Conservation (phyloP, 768 basidiomycete genomes). For the Lactifluus pinguis region DNA sequence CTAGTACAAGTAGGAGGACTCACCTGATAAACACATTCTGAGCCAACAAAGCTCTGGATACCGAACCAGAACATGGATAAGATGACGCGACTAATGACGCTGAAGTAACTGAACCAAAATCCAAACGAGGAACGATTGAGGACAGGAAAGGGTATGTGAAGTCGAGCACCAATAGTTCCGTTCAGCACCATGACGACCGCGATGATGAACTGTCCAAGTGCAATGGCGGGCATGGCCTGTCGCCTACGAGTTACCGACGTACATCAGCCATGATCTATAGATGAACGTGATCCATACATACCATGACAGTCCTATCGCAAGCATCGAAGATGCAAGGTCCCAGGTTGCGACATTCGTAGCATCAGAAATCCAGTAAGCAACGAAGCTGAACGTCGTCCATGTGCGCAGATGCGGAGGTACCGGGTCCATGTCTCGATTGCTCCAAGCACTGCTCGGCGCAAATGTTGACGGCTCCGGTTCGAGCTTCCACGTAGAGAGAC, state of each 20-base stretch:
- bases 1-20: not conserved
- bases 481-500: constrained; percentile 38
- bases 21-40: constrained; percentile 66
- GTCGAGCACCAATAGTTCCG: constrained; percentile 67
- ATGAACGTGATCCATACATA: constrained; percentile 26
- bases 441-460: constrained; percentile 51
- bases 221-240: constrained; percentile 61
- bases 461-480: constrained; percentile 45
- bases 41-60: constrained; percentile 50
- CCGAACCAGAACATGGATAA: constrained; percentile 81
- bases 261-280: not conserved
- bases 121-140: constrained; percentile 83
- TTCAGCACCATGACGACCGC: constrained; percentile 67
- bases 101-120: constrained; percentile 86
- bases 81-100: constrained; percentile 65
- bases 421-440: constrained; percentile 72
- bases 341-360: constrained; percentile 28
- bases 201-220: constrained; percentile 64
- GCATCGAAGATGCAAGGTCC: constrained; percentile 66
- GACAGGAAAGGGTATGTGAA: constrained; percentile 69
- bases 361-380: constrained; percentile 46
- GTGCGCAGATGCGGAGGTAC: constrained; percentile 52
- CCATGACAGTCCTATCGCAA: constrained; percentile 69
- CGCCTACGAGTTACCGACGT: constrained; percentile 32
- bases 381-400: constrained; percentile 60